Base-by-base conservation (phyloP, 768 basidiomycete genomes). In the Termitomyces sp. region DNA sequence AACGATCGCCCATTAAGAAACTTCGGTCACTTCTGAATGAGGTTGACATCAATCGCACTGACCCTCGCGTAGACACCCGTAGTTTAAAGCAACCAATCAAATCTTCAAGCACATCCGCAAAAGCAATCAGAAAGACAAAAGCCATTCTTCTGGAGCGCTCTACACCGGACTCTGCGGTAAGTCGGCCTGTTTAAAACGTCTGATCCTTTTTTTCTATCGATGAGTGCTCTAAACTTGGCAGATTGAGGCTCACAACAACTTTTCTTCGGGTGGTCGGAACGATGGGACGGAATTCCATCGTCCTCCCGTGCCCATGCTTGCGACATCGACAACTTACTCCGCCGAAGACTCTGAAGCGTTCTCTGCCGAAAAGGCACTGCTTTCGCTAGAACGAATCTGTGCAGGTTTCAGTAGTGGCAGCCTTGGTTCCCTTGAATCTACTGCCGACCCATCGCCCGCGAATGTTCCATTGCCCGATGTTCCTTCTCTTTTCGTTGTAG, bases 401-500 rank as follows among this genome's bases (percentile, higher is more conserved):
- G 68, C 63, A 23, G 60, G 62, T 30, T 68, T 71, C 58, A 75
- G 74, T 63, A 70, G 70, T 60, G 73, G 69, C 50, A 74, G 73
- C 59, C 64, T 76, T 49, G 74, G 72, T 26, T 74, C 73, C 0
- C 68, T 74, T 14, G 71, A 68, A 18, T 64, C 62, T 47, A 62
- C 58, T 46, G 63, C 65, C 36, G 64, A 44, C 55, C 18, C 35
- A 43, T 36, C 41, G 35, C 54, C 47, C 46, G 20, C 36, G 50
- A 20, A 30, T 20, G 18, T 51, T 8, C 44, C 35, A 48, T n/a
- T 50, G 50, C 18, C 50, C n/a, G n/a, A 33, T 46, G 18, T 50
- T 46, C 46, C 46, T 43, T 32, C 35, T 55, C 55, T 36, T 44
- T 52, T 36, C 14, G 40, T 61, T 20, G 38, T 35, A 18, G 50